Base-by-base conservation (phyloP, 306 rosid genomes). In the Rosa rugosa region DNA sequence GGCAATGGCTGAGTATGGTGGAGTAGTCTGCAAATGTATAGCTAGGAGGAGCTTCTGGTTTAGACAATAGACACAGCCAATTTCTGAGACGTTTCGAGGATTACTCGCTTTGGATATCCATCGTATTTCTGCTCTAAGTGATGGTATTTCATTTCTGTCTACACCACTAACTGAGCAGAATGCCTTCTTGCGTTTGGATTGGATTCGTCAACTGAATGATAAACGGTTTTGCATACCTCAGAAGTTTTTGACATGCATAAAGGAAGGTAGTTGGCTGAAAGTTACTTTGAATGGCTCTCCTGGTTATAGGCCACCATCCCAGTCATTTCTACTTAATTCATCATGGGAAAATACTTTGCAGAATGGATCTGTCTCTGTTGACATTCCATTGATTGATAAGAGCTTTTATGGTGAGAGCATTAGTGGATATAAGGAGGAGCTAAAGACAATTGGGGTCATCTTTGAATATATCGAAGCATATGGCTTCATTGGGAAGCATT, bases 201-300 rank as follows among this genome's bases (percentile, higher is more conserved):
- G 98, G 98, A 89, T 93, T 77, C 83, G 40, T 8, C 42, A 77
- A 17, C 79, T 88, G 49, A 79, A 18, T 41, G 0, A 2, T 7
- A 60, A 73, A 41, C 46, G 80, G 17, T 4, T 16, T 44, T 41
- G 0, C 5, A 54, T 87, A 27, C 89, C 93, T 0, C 27, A 16
- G 62, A 87, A 51, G 51, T 90, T 93, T 69, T 78, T 88, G 84
- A 75, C 60, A 14, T 80, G 83, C 84, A 80, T 91, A 77, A 83
- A 75, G 85, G 88, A 82, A 53, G 97, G 97, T 5, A 79, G 83
- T 69, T 91, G 94, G 94, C 87, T 93, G 56, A 87, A 82, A 77
- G 84, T 84, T 70, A 87, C 90, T 10, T 67, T 78, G 77, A 79
- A 69, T 72, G 91, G 86, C 65, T 72, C n/a, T 71, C 3, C 71